Base-by-base conservation (phyloP, 768 basidiomycete genomes). In the Leccinum rimulosum region DNA sequence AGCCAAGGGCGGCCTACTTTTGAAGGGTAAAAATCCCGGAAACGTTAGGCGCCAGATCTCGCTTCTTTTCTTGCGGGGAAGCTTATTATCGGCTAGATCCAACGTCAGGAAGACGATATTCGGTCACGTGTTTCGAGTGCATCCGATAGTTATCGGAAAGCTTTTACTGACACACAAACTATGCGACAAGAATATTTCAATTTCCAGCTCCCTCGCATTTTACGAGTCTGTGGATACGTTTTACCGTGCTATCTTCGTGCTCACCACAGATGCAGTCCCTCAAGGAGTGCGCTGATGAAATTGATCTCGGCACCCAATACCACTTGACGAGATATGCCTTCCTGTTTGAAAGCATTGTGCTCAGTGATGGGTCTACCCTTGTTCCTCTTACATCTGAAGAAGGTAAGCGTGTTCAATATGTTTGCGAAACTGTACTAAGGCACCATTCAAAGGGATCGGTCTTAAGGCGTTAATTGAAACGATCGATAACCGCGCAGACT, bases 161-260 rank as follows among this genome's bases (percentile, higher is more conserved):
- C 93, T 2, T 88, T 97, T 31, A 84, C 83, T 14, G 94, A 98
- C 62, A 93, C 91, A 12, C 95, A 98, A 72, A 78, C 86, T 5
- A 86, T 93, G 77, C 83, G 95, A 61, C 95, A 98, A 73, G 97
- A 99, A 70, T 98, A 98, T 73, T 99, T 97, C 75, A 96, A 98
- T 72, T 91, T 96, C 68, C 96, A 98, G 68, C 77, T 98, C 43
- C 97, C 97, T 56, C 88, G 94, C 64, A 91, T 98, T 58, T 75
- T 99, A 40, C 83, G 97, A 54, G 95, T 95, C 70, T 69, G 91
- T 81, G 33, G 49, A n/a, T 45, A 35, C 56, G 31, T 40, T 48
- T 49, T 11, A 40, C 12, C 33, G 7, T 50, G 22, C 30, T 35
- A 30, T 58, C 33, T 15, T 59, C 25, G 7, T 53, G 35, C 62